These are phyloP conservation scores for Mariannaea sp. DNA, from an alignment of 2,329 filamentous ascomycete genomes.

Conservation along the genomic window DNA sequence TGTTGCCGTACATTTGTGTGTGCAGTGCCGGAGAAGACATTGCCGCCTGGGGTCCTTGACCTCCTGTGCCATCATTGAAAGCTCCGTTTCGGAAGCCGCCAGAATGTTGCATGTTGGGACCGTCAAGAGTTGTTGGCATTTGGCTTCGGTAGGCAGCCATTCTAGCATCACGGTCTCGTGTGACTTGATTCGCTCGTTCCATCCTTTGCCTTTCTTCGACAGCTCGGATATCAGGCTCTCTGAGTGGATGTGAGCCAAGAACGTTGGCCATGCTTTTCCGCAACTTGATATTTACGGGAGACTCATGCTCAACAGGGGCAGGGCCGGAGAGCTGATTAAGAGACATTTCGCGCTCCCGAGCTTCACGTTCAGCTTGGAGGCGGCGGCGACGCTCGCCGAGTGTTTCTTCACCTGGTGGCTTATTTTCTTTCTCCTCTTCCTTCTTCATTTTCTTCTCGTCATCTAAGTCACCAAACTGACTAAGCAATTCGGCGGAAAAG, in stretches of 20 bases:
- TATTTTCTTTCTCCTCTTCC: conserved; percentile 49
- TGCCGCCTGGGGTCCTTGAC: conserved; percentile 37
- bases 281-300: conserved; percentile 34
- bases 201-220: conserved; percentile 48
- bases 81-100: conserved; percentile 57
- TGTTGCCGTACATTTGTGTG: conserved; percentile 33
- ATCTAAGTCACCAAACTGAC: conserved; percentile 62
- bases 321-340: conserved; percentile 36
- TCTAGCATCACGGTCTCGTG: conserved; percentile 52
- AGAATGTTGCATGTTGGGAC: conserved; percentile 38
- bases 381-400: conserved; percentile 76
- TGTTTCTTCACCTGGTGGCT: conserved; percentile 70
- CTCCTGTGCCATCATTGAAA: conserved; percentile 60
- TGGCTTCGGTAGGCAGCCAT: conserved; percentile 55
- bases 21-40: conserved; percentile 38
- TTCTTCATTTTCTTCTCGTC: conserved; percentile 47
- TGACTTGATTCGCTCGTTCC: conserved; percentile 48
- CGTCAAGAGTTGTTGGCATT: conserved; percentile 51
- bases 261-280: conserved; percentile 65
- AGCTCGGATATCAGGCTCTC: conserved; percentile 47
- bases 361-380: conserved; percentile 71
- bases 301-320: conserved; percentile 24
- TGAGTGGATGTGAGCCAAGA: conserved; percentile 50
- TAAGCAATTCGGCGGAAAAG: conserved; percentile 72
- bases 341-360: conserved; percentile 61